Conservation (phyloP, 176 grass and related monocot genomes). For the Oryza rufipogon region DNA sequence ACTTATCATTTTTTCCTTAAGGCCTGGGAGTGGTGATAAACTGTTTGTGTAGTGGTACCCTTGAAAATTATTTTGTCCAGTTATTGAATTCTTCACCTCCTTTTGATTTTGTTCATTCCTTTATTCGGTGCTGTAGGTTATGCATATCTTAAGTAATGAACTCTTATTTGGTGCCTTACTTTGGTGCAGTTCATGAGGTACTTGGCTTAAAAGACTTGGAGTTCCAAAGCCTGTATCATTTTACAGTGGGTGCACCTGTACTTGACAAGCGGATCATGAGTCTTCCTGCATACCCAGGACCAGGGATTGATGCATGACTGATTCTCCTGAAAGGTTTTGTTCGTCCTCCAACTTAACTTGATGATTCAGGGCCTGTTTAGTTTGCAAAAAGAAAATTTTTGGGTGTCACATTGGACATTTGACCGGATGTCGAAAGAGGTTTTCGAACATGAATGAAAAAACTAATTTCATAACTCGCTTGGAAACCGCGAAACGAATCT, state of each 20-base stretch:
- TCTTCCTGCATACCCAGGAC: constrained; percentile 85
- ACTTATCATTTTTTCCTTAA: background rate
- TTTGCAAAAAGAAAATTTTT: too few relatives aligned
- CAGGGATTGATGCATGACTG: constrained; percentile 69
- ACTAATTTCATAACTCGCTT: too few relatives aligned
- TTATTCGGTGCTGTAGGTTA: background rate
- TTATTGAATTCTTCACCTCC: background rate
- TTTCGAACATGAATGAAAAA: too few relatives aligned
- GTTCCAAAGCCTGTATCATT: constrained; percentile 96
- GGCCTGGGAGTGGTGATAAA: background rate
- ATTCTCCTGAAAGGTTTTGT: background rate
- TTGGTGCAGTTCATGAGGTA: constrained; percentile 81
- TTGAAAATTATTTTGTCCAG: background rate
- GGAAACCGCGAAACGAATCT: too few relatives aligned
- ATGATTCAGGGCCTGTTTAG: too few relatives aligned
- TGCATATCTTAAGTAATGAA: background rate
- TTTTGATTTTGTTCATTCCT: constrained; percentile 1
- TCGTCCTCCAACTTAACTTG: background rate
- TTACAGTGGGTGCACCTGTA: constrained; percentile 75
- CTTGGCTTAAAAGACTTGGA: constrained; percentile 76
- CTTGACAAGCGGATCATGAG: constrained; percentile 84
- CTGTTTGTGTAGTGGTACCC: background rate
- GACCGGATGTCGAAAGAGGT: too few relatives aligned
- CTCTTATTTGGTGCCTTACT: background rate
- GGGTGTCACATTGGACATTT: too few relatives aligned